phyloP scores from a whole-genome alignment of 352 stramenopile genomes.

The Thalassiosira hispida region DNA sequence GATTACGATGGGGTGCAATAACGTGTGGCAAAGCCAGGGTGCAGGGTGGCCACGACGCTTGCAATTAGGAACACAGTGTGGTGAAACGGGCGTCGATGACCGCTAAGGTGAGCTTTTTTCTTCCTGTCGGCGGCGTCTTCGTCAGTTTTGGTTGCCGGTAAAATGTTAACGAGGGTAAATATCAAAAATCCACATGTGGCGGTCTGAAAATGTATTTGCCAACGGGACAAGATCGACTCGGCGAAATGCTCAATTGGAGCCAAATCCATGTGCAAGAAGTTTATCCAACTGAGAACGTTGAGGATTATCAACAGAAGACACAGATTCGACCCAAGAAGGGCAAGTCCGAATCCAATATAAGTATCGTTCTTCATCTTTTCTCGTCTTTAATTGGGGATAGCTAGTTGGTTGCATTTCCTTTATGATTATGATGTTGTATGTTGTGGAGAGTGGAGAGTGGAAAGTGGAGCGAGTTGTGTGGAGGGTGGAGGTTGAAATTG shows the following conservation, averaged over 20 bases:
- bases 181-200: slow-evolving; percentile 8
- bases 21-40: slow-evolving; percentile 12
- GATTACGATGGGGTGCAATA: not conserved
- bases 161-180: not conserved
- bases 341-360: slow-evolving; percentile 20
- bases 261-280: slow-evolving; percentile 9
- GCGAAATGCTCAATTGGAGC: not conserved
- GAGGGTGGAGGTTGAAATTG: too few species aligned
- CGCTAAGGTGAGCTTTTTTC: not conserved
- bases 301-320: slow-evolving; percentile 9
- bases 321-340: slow-evolving; percentile 14
- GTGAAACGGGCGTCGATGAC: not conserved
- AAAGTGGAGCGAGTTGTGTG: too few species aligned
- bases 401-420: too few species aligned
- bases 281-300: slow-evolving; percentile 9
- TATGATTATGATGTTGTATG: too few species aligned
- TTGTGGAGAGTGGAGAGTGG: too few species aligned
- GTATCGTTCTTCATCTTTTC: not conserved
- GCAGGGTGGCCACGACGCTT: not conserved
- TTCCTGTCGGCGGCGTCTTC: not conserved
- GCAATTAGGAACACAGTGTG: not conserved
- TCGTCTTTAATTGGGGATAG: too few species aligned
- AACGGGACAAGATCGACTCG: not conserved
- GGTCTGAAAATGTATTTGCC: slow-evolving; percentile 15
- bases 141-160: not conserved